A percentile compares a stretch with the other conserved stretches of the same genome.
Evolutionary conservation across 441 rosid genomes (phyloP).

Genomic region (Bocquillonia castaneifolia): DNA sequence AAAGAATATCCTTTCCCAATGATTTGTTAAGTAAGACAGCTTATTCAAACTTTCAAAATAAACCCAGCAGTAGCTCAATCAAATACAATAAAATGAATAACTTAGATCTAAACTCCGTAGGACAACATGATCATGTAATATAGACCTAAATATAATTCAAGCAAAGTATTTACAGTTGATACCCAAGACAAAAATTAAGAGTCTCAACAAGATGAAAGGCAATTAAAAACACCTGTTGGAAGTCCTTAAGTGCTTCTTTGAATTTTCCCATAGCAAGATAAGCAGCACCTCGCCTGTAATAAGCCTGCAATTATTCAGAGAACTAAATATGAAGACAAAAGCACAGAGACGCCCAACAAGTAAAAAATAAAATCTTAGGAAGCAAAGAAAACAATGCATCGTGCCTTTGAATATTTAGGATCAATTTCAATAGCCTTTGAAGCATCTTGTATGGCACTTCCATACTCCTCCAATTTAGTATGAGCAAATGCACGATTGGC

Average conservation of each 20-base stretch:
- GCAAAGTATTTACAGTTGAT: background rate
- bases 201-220: background rate
- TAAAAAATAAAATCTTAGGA: background rate
- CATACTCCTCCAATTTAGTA: slow-evolving; percentile 90
- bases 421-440: slow-evolving; percentile 81
- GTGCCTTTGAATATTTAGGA: slow-evolving; percentile 80
- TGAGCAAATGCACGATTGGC: slow-evolving; percentile 96
- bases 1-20: no score
- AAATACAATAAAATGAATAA: background rate
- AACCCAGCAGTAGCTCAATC: background rate
- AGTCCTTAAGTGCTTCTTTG: slow-evolving; percentile 96
- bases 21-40: background rate
- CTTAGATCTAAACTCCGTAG: background rate
- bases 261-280: slow-evolving; percentile 95
- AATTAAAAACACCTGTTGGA: slow-evolving; percentile 61
- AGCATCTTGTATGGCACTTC: slow-evolving; percentile 95
- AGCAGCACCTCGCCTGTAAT: slow-evolving; percentile 94
- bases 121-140: background rate
- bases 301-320: slow-evolving; percentile 49
- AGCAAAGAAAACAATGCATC: slow-evolving; percentile 2
- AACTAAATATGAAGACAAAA: slow-evolving; percentile 30
- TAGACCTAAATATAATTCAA: background rate
- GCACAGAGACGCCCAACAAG: background rate
- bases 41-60: background rate
- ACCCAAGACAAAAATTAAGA: background rate